Conservation (phyloP, 2,329 filamentous ascomycete species). For the Talaromyces sp. region DNA sequence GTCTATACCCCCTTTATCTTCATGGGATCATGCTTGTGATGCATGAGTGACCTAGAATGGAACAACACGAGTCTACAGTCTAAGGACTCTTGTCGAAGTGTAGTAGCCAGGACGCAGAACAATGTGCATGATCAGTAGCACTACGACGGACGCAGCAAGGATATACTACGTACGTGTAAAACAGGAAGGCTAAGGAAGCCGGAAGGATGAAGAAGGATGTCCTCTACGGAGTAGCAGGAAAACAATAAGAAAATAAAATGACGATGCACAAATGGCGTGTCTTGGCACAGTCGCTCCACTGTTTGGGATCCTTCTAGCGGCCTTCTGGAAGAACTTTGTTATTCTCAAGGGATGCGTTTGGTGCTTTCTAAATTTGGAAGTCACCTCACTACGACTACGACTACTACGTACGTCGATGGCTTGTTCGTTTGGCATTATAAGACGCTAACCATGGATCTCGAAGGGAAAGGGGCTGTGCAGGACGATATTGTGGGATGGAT, state of each 20-base stretch:
- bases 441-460: neutral
- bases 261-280: neutral
- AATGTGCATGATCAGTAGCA: neutral
- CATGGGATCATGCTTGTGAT: neutral
- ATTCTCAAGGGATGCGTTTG: neutral
- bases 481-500: neutral
- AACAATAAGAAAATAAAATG: conserved; percentile 2
- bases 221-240: neutral
- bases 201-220: neutral
- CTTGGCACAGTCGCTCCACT: conserved; percentile 2
- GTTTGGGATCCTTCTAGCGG: conserved; percentile 18
- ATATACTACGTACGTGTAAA: too few species aligned
- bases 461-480: neutral
- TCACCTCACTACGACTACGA: too few species aligned
- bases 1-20: neutral
- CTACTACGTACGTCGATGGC: neutral
- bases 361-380: conserved; percentile 5
- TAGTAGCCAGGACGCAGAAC: too few species aligned
- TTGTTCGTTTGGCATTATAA: neutral
- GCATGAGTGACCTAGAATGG: neutral
- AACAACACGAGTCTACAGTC: neutral
- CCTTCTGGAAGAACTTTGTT: conserved; percentile 14
- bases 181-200: too few species aligned
- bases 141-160: neutral
- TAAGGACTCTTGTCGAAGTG: too few species aligned